Evolutionary conservation across 2,329 filamentous ascomycete genomes (phyloP).

Genomic region (Fusarium sp.): DNA sequence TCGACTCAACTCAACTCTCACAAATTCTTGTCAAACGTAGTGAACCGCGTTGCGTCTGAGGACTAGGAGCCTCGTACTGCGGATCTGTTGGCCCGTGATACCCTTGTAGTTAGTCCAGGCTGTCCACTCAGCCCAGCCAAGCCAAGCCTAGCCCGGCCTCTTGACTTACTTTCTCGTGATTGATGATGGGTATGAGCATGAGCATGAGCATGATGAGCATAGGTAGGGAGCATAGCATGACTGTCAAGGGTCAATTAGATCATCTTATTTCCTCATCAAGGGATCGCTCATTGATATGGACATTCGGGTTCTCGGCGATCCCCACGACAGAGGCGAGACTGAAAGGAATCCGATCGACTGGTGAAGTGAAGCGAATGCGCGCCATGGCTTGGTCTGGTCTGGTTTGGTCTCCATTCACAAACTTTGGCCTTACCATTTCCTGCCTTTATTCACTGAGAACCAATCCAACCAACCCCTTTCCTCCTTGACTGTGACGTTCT

Average conservation of each 20-base stretch:
- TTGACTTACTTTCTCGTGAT: constrained; percentile 26
- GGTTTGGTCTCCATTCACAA: constrained; percentile 15
- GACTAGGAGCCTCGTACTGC: constrained; percentile 15
- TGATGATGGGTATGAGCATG: constrained; percentile 11
- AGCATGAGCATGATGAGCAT: constrained; percentile 27
- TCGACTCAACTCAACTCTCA: constrained; percentile 25
- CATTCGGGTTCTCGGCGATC: constrained; percentile 34
- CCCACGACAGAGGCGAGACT: constrained; percentile 18
- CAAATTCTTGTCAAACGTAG: constrained; percentile 22
- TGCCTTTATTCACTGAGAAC: constrained; percentile 23
- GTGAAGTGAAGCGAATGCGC: constrained; percentile 26
- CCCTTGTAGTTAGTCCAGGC: constrained; percentile 23
- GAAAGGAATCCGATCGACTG: constrained; percentile 34
- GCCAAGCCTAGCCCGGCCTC: constrained; percentile 24
- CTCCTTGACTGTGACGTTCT: constrained; percentile 17
- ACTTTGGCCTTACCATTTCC: constrained; percentile 22
- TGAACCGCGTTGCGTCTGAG: constrained; percentile 33
- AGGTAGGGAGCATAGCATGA: constrained; percentile 1
- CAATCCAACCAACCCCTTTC: constrained; percentile 28
- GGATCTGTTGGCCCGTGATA: constrained; percentile 37
- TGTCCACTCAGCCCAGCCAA: constrained; percentile 34
- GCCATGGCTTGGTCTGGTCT: constrained; percentile 19
- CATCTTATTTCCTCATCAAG: constrained; percentile 18
- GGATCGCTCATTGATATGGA: constrained; percentile 16
- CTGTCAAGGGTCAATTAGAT: constrained; percentile 26